Percentiles rank a stretch among this genome's conserved stretches.
These are phyloP conservation scores for Pythium aristosporum DNA, from an alignment of 352 stramenopile species.

Conservation along the genomic window DNA sequence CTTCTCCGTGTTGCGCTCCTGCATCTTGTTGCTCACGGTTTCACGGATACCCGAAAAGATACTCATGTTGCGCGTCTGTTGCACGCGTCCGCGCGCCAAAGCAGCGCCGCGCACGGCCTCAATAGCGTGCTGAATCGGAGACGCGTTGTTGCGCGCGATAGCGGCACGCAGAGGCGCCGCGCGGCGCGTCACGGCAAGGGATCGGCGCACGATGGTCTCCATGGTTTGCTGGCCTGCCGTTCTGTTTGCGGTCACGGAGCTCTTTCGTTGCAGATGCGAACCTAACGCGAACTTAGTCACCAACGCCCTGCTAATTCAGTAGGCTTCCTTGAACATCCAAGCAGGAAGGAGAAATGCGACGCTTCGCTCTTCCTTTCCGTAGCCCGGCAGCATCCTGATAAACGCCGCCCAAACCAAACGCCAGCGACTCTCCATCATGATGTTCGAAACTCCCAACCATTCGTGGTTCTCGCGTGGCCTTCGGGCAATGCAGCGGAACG, in stretches of 20 bases:
- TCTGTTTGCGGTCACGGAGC: constrained; percentile 16
- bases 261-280: not conserved
- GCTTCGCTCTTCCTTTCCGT: too few relatives aligned
- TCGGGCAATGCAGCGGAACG: too few relatives aligned
- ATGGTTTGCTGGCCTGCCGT: constrained; percentile 10
- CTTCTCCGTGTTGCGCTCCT: constrained; percentile 81
- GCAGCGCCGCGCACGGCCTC: not conserved
- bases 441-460: too few relatives aligned
- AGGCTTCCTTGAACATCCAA: not conserved
- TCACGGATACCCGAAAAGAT: constrained; percentile 76
- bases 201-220: constrained; percentile 20
- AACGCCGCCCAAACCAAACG: too few relatives aligned
- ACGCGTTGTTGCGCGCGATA: constrained; percentile 3
- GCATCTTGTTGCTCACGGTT: constrained; percentile 69
- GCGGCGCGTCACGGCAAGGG: constrained; percentile 20
- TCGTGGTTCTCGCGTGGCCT: too few relatives aligned
- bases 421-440: too few relatives aligned
- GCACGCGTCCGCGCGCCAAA: not conserved
- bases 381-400: too few relatives aligned
- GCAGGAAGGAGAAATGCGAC: too few relatives aligned
- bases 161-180: constrained; percentile 7
- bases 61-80: constrained; percentile 62
- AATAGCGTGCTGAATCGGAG: not conserved
- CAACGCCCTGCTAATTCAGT: not conserved
- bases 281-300: constrained; percentile 5